phyloP scores from a whole-genome alignment of 2,329 filamentous ascomycete genomes.

The Epichloe elymi region DNA sequence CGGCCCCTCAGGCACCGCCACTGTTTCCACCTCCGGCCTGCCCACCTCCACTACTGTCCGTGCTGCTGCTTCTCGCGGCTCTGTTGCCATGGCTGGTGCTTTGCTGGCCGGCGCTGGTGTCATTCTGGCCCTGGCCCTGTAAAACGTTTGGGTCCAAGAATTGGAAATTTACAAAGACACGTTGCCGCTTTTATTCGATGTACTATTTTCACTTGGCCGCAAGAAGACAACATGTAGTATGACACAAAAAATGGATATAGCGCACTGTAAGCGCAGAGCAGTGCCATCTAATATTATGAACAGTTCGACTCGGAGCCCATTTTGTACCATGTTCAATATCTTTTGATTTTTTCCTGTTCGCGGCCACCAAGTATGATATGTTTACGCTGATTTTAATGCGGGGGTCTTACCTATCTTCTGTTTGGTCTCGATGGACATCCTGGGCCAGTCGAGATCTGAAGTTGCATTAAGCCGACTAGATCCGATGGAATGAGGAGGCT shows the following conservation, averaged over 20 bases:
- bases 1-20: background rate
- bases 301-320: slow-evolving; percentile 13
- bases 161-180: slow-evolving; percentile 1
- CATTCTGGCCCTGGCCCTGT: slow-evolving; percentile 19
- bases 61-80: slow-evolving; percentile 15
- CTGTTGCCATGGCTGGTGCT: slow-evolving; percentile 13
- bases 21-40: background rate
- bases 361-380: too few relatives aligned
- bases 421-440: background rate
- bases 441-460: background rate
- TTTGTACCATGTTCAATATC: slow-evolving; percentile 2
- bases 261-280: slow-evolving; percentile 13
- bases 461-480: background rate
- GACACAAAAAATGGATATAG: slow-evolving; percentile 2
- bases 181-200: slow-evolving; percentile 11
- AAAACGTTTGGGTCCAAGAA: background rate
- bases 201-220: slow-evolving; percentile 12
- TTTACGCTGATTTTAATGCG: background rate
- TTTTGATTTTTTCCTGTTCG: background rate
- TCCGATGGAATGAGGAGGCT: background rate
- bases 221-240: slow-evolving; percentile 14
- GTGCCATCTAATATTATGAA: slow-evolving; percentile 17
- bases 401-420: background rate
- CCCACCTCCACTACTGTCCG: slow-evolving; percentile 6
- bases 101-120: slow-evolving; percentile 16